phyloP scores from a whole-genome alignment of 2,329 filamentous ascomycete species.

The Lizonia empirigonia region DNA sequence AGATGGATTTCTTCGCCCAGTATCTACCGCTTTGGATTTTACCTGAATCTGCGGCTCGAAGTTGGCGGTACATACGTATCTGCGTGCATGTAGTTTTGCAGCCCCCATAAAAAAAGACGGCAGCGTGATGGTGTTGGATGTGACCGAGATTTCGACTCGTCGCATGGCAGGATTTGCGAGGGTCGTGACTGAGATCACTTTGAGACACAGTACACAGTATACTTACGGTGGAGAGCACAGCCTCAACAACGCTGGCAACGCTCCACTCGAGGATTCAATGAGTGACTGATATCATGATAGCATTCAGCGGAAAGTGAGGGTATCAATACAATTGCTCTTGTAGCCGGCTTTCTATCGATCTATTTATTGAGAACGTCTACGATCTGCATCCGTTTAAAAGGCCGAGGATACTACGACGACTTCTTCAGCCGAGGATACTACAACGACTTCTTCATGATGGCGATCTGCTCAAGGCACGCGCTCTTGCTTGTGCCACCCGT shows the following conservation, averaged over 20 bases:
- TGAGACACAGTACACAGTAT: no score
- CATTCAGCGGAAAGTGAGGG: neutral
- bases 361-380: neutral
- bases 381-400: neutral
- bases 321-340: conserved; percentile 1
- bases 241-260: no score
- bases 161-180: no score
- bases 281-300: no score
- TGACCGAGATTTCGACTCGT: no score
- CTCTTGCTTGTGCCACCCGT: conserved; percentile 79
- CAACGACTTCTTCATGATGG: conserved; percentile 55
- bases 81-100: neutral
- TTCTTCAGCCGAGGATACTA: conserved; percentile 10
- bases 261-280: no score
- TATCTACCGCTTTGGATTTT: conserved; percentile 59
- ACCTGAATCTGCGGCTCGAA: conserved; percentile 58
- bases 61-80: conserved; percentile 52
- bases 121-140: no score
- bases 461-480: conserved; percentile 68
- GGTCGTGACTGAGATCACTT: no score
- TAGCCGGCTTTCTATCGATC: neutral
- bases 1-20: conserved; percentile 53
- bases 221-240: no score
- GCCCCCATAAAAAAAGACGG: no score
- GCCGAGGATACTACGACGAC: conserved; percentile 35